Percentiles rank a stretch among this genome's conserved stretches.
These are phyloP conservation scores for Limonium bicolor DNA, from an alignment of 148 eudicot genomes.

Conservation along the genomic window DNA sequence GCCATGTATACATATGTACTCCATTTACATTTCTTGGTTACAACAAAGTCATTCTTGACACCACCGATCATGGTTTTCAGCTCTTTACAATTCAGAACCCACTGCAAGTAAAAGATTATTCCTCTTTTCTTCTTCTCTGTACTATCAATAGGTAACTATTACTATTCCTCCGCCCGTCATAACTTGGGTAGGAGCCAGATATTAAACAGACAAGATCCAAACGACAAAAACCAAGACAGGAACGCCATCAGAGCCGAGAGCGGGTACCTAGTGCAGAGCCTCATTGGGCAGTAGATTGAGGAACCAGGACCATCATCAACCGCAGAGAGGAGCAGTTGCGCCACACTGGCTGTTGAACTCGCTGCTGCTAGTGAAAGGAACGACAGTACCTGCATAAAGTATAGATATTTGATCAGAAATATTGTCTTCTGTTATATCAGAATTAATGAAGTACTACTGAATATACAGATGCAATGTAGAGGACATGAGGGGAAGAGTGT, in stretches of 20 bases:
- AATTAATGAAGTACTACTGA: neutral
- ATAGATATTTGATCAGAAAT: neutral
- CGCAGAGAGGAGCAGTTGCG: slow-evolving; percentile 31
- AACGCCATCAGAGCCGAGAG: slow-evolving; percentile 81
- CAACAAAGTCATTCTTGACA: too few species aligned
- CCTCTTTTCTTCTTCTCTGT: too few species aligned
- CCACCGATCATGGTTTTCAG: too few species aligned
- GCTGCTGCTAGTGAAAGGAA: slow-evolving; percentile 84
- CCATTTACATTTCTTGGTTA: too few species aligned
- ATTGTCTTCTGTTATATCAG: neutral
- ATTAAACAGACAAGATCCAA: slow-evolving; percentile 73
- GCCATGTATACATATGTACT: too few species aligned
- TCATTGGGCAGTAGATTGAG: slow-evolving; percentile 28
- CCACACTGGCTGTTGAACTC: slow-evolving; percentile 71
- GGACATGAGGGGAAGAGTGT: neutral
- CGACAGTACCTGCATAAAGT: slow-evolving; percentile 75
- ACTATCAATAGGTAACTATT: too few species aligned
- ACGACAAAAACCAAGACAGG: slow-evolving; percentile 64
- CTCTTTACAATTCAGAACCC: too few species aligned
- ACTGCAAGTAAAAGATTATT: too few species aligned
- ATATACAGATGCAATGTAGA: neutral
- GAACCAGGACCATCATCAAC: slow-evolving; percentile 4
- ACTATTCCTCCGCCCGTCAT: too few species aligned
- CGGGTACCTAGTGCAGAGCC: slow-evolving; percentile 53
- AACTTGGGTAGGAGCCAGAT: slow-evolving; percentile 62